Evolutionary conservation across 2,329 filamentous ascomycete species (phyloP), one percentile per base, ranked within the genome.

Genomic region (Tricladium varicosporioides): DNA sequence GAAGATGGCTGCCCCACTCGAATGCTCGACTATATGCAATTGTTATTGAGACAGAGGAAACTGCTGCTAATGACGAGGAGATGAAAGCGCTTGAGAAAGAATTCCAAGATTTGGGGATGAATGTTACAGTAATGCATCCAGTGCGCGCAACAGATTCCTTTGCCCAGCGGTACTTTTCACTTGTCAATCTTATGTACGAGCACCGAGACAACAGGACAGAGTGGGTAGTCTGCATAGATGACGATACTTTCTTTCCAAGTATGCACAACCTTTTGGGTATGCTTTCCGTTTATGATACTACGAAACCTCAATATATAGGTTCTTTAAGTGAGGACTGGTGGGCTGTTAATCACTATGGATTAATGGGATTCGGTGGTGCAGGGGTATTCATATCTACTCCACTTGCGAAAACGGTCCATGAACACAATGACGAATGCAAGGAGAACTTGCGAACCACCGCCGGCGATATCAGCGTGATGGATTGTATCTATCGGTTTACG

Each of bases 121-220:
- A 65, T 31, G 65, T 66, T 5, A 59, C 59, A 9, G 57, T 71
- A 36, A 60, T 67, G 13, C 60, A 67, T 32, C 67, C 68, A 5
- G 65, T 70, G 1, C 51, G 53, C 5, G 43, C 57, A 8, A 54
- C 48, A 7, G 65, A 69, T 47, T 52, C 51, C 1, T 69, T 69
- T 42, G 61, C 65, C 5, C 67, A 74, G 36, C 72, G 76, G n/a
- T 78, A 78, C 56, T 78, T 78, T 59, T 75, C 75, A 4, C 64
- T 78, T 18, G 67, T 78, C 8, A 67, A 71, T 31, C 67, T 76
- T 4, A 70, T 79, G 66, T 73, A 74, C 48, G 60, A 67, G 43
- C 70, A 75, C 45, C 64, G 70, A 50, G 67, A 73, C 19, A 64
- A 71, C 1, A 66, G 70, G 33, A 78, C 76, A 1, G 54, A 67